These are phyloP conservation scores for Huntiella omanensis DNA, from an alignment of 2,329 filamentous ascomycete genomes.

Conservation along the genomic window DNA sequence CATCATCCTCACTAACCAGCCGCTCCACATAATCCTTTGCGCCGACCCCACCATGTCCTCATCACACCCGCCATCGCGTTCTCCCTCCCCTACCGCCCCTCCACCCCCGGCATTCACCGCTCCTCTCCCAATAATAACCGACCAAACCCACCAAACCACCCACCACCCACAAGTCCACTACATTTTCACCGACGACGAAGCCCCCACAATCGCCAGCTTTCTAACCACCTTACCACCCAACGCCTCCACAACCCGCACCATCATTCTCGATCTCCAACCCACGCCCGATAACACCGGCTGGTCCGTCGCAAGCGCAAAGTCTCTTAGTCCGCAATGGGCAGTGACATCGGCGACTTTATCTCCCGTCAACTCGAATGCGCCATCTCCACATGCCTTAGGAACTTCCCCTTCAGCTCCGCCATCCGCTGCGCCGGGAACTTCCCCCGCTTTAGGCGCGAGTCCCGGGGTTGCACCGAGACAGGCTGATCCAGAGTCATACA, in stretches of 20 bases:
- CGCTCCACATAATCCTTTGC: background rate
- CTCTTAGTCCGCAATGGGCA: constrained; percentile 56
- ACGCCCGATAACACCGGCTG: constrained; percentile 23
- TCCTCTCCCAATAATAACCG: constrained; percentile 65
- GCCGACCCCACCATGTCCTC: background rate
- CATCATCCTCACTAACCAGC: no score
- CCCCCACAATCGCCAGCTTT: constrained; percentile 43
- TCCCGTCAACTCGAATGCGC: constrained; percentile 20
- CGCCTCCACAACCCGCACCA: constrained; percentile 25
- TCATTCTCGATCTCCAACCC: constrained; percentile 36
- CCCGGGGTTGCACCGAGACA: constrained; percentile 11
- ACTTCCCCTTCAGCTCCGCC: constrained; percentile 26
- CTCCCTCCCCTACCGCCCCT: background rate
- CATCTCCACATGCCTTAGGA: constrained; percentile 20
- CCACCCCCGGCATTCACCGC: constrained; percentile 3
- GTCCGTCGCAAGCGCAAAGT: constrained; percentile 48
- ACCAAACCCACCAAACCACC: constrained; percentile 56
- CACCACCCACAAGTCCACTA: constrained; percentile 74
- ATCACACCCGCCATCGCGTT: background rate
- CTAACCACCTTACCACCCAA: constrained; percentile 27
- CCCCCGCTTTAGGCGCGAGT: constrained; percentile 27
- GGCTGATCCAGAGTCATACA: constrained; percentile 2
- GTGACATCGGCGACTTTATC: constrained; percentile 28
- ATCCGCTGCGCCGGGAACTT: constrained; percentile 31
- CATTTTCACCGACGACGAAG: constrained; percentile 82